Base-by-base conservation (phyloP, 768 basidiomycete genomes). In the Boletus speciosus region DNA sequence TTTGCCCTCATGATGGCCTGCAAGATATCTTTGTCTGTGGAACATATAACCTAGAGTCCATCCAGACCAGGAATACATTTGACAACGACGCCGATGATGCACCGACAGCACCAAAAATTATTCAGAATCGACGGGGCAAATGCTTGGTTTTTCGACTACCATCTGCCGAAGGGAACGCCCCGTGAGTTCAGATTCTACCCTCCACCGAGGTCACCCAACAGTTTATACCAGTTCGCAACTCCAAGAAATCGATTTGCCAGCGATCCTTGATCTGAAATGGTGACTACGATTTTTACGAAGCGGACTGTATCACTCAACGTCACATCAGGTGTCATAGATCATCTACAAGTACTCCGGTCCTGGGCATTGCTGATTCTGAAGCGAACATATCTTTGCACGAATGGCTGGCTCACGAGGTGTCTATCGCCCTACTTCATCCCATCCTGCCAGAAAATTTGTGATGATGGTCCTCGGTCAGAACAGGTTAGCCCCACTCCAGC, bases 221-320 rank as follows among this genome's bases (percentile, higher is more conserved):
- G 32, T 19, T 34, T 34, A 23, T 31, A 9, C 46, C 54, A 86
- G 86, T 52, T 71, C 72, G 5, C 80, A 86, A 62, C 66, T 88
- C 3, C 88, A 96, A 61, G 73, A 85, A 15, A 76, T 92, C 34
- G 74, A 84, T 50, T 70, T 89, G 16, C 86, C 93, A 2, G 97
- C 93, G 8, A 80, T 99, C 29, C 78, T 88, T 25, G 97, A 99
- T 68, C 84, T 93, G 81, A 98, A 98, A 78, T 99, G 97, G 97
- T 94, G 64, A 61, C 56, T 49, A n/a, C 19, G 8, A 15, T 5
- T 31, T 10, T 36, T 14, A n/a, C 32, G 21, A 19, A 15, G 36
- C 21, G 47, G 47, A 36, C 36, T 23, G 4, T 16, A n/a, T 51
- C 45, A 16, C 56, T 41, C 34, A 68, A 68, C 29, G 29, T 29